Base-by-base conservation (phyloP, 768 basidiomycete genomes). In the Kwoniella newhampshirensis region DNA sequence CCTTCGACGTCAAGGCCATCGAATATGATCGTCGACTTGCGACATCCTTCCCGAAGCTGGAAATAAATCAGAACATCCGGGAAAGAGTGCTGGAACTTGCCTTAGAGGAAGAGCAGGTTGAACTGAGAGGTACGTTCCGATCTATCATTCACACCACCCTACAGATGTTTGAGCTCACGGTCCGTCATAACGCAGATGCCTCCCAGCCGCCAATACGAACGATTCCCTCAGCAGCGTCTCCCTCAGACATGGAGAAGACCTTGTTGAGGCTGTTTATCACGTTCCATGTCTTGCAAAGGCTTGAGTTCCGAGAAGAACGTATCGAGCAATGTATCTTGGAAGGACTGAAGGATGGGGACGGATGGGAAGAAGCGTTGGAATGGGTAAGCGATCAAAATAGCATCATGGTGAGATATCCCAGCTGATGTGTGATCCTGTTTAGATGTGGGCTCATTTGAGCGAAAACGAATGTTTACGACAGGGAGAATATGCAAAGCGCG, bases 1-100 rank as follows among this genome's bases (percentile, higher is more conserved):
- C 3, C 21, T 12, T 27, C 42, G 32, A 17, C 21, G 18, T 0
- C 54, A 32, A 91, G 93, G 79, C 82, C 23, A 84, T 94, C 51
- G 90, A 93, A 63, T 84, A 84, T 54, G 93, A 98, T 45, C 82
- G 86, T 60, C 84, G 89, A 12, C 81, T 83, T 60, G 82, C 91
- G 1, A 84, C 81, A 60, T 81, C 81, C 0, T 80, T 90, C 53
- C 81, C 84, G 26, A 75, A 71, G 26, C 71, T 92, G 8, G 84
- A 87, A 49, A 65, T 93, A 28, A 85, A 89, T 64, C 74, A 82
- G 36, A 54, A 63, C 4, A 75, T 88, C 42, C 79, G 83, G 1
- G 81, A 87, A 20, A 81, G 81, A 15, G 82, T 91, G 7, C 68
- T 92, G 21, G 77, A 80, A 25, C 77, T 87, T 23, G 79, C 81